Conservation (phyloP, 2,329 filamentous ascomycete species). For the Fusarium pseudograminearum region DNA sequence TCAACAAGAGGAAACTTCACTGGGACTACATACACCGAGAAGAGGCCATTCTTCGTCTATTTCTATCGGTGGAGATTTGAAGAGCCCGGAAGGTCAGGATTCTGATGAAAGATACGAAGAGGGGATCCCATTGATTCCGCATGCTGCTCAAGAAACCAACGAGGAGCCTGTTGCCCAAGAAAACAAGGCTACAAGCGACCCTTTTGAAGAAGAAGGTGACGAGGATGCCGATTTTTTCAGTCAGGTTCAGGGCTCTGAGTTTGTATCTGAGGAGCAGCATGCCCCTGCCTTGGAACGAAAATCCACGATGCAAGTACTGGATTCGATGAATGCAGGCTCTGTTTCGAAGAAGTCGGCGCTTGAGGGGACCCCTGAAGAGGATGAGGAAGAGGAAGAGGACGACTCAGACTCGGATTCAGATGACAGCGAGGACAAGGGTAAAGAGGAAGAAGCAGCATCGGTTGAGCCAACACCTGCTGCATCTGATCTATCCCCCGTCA, state of each 20-base stretch:
- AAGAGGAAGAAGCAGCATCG: constrained; percentile 32
- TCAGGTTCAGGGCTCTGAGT: constrained; percentile 57
- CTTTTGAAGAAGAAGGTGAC: constrained; percentile 61
- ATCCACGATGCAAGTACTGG: constrained; percentile 75
- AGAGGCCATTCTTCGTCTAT: constrained; percentile 49
- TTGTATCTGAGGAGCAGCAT: constrained; percentile 21
- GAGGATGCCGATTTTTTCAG: constrained; percentile 74
- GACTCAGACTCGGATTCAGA: constrained; percentile 4
- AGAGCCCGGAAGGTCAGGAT: constrained; percentile 56
- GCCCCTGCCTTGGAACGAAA: constrained; percentile 69
- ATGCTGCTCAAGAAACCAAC: constrained; percentile 35
- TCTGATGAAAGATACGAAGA: constrained; percentile 75
- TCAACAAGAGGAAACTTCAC: constrained; percentile 30
- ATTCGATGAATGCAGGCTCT: constrained; percentile 57
- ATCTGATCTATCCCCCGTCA: constrained; percentile 44
- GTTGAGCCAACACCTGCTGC: constrained; percentile 15
- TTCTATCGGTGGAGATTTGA: constrained; percentile 59
- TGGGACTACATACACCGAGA: constrained; percentile 24
- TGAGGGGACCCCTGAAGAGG: constrained; percentile 49
- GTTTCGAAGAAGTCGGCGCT: constrained; percentile 49
- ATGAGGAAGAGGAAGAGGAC: constrained; percentile 30
- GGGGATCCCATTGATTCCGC: constrained; percentile 72
- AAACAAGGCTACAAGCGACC: constrained; percentile 42
- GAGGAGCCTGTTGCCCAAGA: constrained; percentile 30
- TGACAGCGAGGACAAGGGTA: neutral